Conservation (phyloP, 768 basidiomycete genomes). For the Tephrocybe sp. region DNA sequence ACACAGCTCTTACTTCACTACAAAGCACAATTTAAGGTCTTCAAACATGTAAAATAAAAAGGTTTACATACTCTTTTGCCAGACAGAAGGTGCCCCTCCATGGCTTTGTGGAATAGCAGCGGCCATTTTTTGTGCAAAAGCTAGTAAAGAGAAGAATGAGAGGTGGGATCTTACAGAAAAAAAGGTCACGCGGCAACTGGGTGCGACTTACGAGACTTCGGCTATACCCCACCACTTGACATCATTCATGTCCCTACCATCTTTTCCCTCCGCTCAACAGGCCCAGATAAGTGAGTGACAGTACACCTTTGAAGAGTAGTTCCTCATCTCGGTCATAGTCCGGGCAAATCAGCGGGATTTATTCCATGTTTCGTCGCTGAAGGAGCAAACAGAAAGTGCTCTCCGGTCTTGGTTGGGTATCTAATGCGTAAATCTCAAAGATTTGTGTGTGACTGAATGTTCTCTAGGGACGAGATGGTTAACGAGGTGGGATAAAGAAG, state of each 20-base stretch:
- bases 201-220: background rate
- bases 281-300: constrained; percentile 75
- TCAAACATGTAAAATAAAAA: background rate
- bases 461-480: constrained; percentile 74
- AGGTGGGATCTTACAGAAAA: constrained; percentile 7
- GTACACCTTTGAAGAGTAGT: constrained; percentile 3
- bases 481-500: constrained; percentile 76
- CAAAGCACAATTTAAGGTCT: constrained; percentile 7
- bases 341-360: constrained; percentile 83
- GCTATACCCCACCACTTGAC: background rate
- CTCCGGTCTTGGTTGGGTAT: constrained; percentile 77
- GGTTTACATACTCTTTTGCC: constrained; percentile 65
- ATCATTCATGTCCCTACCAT: constrained; percentile 25
- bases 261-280: constrained; percentile 76
- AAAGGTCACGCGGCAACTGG: constrained; percentile 13
- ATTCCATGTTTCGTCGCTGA: constrained; percentile 71
- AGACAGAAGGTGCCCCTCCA: constrained; percentile 56
- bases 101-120: constrained; percentile 27
- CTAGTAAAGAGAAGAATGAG: background rate
- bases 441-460: constrained; percentile 7
- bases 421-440: constrained; percentile 14
- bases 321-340: constrained; percentile 41
- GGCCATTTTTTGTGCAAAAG: constrained; percentile 18
- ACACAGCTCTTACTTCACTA: constrained; percentile 53
- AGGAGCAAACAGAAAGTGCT: constrained; percentile 72